These are phyloP conservation scores for Symbiodinium pilosum DNA, from an alignment of 73 alveolate genomes.

Conservation along the genomic window DNA sequence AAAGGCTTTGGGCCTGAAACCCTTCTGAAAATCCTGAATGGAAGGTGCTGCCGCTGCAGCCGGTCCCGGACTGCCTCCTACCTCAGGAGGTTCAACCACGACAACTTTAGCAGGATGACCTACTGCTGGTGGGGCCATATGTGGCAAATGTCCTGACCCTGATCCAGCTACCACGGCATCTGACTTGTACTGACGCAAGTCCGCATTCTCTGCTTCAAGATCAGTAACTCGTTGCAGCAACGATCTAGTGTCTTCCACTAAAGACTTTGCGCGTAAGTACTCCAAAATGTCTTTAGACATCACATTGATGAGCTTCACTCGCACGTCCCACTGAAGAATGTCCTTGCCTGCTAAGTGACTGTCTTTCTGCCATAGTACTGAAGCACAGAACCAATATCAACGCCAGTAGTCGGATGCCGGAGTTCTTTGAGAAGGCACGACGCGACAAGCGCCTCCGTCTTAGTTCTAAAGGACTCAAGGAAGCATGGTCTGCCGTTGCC, in stretches of 20 bases:
- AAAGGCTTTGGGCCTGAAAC: neutral
- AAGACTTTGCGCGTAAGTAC: neutral
- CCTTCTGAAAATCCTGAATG: neutral
- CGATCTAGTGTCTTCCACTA: neutral
- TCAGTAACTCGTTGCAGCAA: neutral
- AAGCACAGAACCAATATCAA: neutral
- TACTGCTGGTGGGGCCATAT: neutral
- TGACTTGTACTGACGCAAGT: neutral
- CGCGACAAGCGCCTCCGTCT: neutral
- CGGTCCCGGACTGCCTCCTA: neutral
- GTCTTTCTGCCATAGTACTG: neutral
- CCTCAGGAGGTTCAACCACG: neutral
- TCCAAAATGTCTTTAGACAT: neutral
- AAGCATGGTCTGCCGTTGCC: neutral
- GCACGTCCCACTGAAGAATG: neutral
- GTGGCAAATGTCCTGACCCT: neutral
- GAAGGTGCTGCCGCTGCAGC: neutral
- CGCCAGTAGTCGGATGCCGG: neutral
- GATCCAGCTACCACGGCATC: neutral
- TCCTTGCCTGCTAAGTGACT: neutral
- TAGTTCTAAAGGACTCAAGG: neutral
- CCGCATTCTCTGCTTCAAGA: neutral
- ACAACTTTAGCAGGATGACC: neutral
- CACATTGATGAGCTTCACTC: neutral
- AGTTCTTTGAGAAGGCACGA: neutral